Evolutionary conservation across 768 basidiomycete genomes (phyloP).

Genomic region (Pleurotus ostreatus): DNA sequence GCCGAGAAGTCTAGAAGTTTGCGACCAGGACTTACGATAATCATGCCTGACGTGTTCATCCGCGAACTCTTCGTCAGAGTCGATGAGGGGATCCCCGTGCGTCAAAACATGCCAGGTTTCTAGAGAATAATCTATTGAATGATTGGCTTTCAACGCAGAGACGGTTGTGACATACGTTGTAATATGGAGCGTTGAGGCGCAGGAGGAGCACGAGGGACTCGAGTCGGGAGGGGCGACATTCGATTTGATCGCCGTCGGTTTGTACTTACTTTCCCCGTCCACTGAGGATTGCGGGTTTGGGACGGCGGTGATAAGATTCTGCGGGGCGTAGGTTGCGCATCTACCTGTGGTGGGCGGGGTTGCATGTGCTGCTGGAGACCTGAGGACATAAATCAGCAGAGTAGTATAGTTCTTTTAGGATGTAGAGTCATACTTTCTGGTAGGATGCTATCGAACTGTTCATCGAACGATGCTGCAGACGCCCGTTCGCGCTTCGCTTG

Average conservation of each 20-base stretch:
- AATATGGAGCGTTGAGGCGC: slow-evolving; percentile 50
- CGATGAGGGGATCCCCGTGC: slow-evolving; percentile 65
- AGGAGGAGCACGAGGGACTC: slow-evolving; percentile 18
- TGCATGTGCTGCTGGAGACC: slow-evolving; percentile 1
- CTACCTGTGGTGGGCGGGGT: neutral
- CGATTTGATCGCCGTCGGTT: slow-evolving; percentile 11
- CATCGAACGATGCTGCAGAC: slow-evolving; percentile 7
- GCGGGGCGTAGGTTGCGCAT: neutral
- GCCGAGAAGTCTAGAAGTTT: neutral
- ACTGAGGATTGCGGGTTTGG: neutral
- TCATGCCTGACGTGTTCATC: slow-evolving; percentile 66
- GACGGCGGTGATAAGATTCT: neutral
- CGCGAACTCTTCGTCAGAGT: slow-evolving; percentile 69
- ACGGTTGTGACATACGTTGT: slow-evolving; percentile 47
- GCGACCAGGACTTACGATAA: slow-evolving; percentile 44
- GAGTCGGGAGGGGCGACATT: slow-evolving; percentile 12
- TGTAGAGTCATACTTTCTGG: neutral
- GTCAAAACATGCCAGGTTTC: slow-evolving; percentile 72
- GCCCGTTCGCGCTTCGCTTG: slow-evolving; percentile 17
- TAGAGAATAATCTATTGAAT: slow-evolving; percentile 22
- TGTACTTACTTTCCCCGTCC: slow-evolving; percentile 2
- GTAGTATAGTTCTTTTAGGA: too few species aligned
- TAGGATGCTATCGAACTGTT: slow-evolving; percentile 6
- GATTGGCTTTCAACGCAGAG: neutral
- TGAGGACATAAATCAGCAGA: neutral